These are phyloP conservation scores for Leccinum subtestaceum DNA, from an alignment of 768 basidiomycete species.

Conservation along the genomic window DNA sequence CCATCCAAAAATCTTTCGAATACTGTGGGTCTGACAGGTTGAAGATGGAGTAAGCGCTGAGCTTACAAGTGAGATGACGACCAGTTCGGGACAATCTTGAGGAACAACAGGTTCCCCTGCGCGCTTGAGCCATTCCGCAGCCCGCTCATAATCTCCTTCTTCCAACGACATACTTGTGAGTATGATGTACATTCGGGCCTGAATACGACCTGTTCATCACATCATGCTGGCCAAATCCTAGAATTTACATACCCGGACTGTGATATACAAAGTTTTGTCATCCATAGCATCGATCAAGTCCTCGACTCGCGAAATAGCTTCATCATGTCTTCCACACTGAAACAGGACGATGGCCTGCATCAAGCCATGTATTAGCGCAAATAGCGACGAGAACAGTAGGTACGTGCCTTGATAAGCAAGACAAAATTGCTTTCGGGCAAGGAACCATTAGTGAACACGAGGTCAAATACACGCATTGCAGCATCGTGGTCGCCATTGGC, in stretches of 20 bases:
- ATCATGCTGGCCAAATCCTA: no score
- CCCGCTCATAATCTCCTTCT: no score
- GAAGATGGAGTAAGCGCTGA: no score
- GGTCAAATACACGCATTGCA: slow-evolving; percentile 8
- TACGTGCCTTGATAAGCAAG: slow-evolving; percentile 10
- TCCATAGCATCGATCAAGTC: background rate
- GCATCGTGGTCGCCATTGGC: slow-evolving; percentile 2
- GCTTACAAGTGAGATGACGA: no score
- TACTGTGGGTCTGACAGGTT: no score
- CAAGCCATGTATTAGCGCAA: background rate
- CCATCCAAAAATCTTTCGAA: no score
- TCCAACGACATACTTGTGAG: no score
- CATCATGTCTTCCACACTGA: slow-evolving; percentile 3
- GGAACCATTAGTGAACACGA: slow-evolving; percentile 1
- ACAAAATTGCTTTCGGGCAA: slow-evolving; percentile 5
- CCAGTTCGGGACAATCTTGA: no score
- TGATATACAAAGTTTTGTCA: background rate
- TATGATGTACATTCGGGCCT: no score
- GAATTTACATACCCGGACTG: background rate
- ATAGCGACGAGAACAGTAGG: fast-evolving
- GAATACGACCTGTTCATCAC: no score
- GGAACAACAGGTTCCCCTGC: no score
- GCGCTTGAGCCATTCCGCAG: no score
- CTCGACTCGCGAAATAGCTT: background rate
- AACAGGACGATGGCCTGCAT: slow-evolving; percentile 8